A percentile compares a stretch with the other conserved stretches of the same genome.
These are phyloP conservation scores for Phytopythium oedochilum DNA, from an alignment of 352 stramenopile species.

Conservation along the genomic window DNA sequence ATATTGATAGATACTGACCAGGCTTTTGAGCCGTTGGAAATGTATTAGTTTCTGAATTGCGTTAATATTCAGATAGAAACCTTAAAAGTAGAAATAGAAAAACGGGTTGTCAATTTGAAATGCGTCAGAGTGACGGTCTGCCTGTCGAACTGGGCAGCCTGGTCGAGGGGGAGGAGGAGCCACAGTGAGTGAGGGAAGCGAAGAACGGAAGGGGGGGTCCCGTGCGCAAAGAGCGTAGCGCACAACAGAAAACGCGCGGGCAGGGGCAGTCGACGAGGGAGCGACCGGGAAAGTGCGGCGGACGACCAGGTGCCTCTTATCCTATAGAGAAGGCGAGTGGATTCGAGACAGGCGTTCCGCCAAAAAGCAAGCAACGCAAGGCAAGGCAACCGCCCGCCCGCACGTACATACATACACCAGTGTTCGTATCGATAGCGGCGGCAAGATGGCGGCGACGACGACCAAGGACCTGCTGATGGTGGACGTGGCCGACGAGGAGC, in stretches of 20 bases:
- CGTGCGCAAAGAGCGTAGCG: neutral
- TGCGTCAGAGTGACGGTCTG: neutral
- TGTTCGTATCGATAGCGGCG: neutral
- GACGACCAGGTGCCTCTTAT: neutral
- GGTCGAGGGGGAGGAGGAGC: neutral
- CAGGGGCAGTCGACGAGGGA: neutral
- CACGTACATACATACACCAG: too few species aligned
- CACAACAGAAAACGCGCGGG: constrained; percentile 6
- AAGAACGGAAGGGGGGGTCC: neutral
- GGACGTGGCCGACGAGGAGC: constrained; percentile 65
- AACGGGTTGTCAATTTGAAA: constrained; percentile 5
- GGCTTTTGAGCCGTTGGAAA: neutral
- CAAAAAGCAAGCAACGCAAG: neutral
- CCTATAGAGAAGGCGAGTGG: neutral
- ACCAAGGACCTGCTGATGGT: constrained; percentile 81
- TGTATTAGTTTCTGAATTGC: too few species aligned
- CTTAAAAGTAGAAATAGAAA: neutral
- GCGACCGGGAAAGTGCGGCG: neutral
- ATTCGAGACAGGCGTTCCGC: neutral
- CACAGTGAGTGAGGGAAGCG: too few species aligned
- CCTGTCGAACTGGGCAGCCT: constrained; percentile 2
- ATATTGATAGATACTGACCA: neutral
- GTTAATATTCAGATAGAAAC: too few species aligned
- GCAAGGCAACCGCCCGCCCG: neutral
- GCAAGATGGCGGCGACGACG: constrained; percentile 1